These are phyloP conservation scores for Paraphoma chrysanthemicola DNA, from an alignment of 2,329 filamentous ascomycete genomes.

Conservation along the genomic window DNA sequence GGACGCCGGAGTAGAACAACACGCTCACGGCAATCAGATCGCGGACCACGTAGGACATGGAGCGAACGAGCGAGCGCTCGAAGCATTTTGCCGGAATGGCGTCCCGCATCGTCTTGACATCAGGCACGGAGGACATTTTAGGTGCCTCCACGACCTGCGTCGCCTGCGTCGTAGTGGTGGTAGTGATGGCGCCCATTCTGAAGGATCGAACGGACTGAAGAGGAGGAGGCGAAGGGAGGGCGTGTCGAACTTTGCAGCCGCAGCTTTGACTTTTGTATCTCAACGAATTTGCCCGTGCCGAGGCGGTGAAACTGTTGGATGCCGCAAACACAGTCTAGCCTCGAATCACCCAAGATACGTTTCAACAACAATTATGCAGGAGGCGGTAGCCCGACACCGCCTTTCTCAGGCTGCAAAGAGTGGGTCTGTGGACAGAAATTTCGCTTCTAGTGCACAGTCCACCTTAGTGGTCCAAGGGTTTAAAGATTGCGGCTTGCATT, in stretches of 20 bases:
- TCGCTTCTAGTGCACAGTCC: conserved; percentile 27
- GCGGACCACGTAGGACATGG: conserved; percentile 31
- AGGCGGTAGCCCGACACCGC: conserved; percentile 27
- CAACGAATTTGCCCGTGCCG: neutral
- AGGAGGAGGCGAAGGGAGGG: conserved; percentile 2
- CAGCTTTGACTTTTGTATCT: conserved; percentile 15
- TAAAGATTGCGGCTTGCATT: neutral
- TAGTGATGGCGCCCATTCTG: conserved; percentile 23
- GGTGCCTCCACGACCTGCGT: conserved; percentile 21
- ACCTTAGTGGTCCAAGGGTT: conserved; percentile 14
- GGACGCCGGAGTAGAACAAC: conserved; percentile 22
- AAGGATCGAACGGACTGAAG: conserved; percentile 7
- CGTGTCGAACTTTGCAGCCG: neutral
- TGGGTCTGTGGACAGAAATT: conserved; percentile 29
- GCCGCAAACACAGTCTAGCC: conserved; percentile 17
- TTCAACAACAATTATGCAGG: conserved; percentile 18
- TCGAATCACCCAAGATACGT: conserved; percentile 26
- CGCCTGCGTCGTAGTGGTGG: conserved; percentile 24
- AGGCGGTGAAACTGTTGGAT: conserved; percentile 16
- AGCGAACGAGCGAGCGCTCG: conserved; percentile 29
- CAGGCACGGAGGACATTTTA: conserved; percentile 23
- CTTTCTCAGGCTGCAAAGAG: conserved; percentile 23
- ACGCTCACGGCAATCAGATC: conserved; percentile 27
- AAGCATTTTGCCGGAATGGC: conserved; percentile 34
- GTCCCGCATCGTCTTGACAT: conserved; percentile 32